These are phyloP conservation scores for Colletotrichum echinochloae DNA, from an alignment of 2,329 filamentous ascomycete genomes.

Conservation along the genomic window DNA sequence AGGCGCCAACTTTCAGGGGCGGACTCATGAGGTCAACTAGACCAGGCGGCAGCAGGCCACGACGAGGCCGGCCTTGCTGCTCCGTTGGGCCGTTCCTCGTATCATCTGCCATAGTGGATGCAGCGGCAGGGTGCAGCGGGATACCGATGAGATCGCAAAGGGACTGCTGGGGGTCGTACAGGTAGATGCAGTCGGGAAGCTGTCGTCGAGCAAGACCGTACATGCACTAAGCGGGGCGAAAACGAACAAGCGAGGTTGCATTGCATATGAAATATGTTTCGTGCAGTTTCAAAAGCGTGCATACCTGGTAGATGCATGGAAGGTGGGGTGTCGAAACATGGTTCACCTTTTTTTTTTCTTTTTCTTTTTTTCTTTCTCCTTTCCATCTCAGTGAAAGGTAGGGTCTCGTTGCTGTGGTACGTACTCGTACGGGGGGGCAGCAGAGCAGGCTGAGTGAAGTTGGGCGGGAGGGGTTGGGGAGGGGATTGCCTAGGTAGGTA, in stretches of 20 bases:
- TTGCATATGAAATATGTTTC: slow-evolving; percentile 21
- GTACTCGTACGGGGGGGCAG: background rate
- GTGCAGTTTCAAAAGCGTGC: slow-evolving; percentile 25
- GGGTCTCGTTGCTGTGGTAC: background rate
- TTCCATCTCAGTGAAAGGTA: background rate
- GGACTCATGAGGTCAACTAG: slow-evolving; percentile 60
- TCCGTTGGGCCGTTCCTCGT: slow-evolving; percentile 13
- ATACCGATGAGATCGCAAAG: background rate
- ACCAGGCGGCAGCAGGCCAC: slow-evolving; percentile 57
- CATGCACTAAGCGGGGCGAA: slow-evolving; percentile 28
- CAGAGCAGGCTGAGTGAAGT: background rate
- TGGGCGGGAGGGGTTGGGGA: slow-evolving; percentile 8
- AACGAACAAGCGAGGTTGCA: slow-evolving; percentile 20
- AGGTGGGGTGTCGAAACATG: slow-evolving; percentile 13
- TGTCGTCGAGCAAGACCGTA: slow-evolving; percentile 6
- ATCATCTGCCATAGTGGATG: slow-evolving; percentile 41
- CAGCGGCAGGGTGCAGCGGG: slow-evolving; percentile 13
- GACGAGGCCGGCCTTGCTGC: slow-evolving; percentile 41
- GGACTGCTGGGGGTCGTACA: slow-evolving; percentile 1
- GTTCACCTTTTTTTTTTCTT: background rate
- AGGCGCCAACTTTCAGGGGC: slow-evolving; percentile 69
- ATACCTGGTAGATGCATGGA: slow-evolving; percentile 29
- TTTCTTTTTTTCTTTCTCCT: background rate
- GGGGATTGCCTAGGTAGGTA: too few species aligned
- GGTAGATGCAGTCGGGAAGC: slow-evolving; percentile 24